These are phyloP conservation scores for Candida tibetensis DNA, from an alignment of 805 yeast species.

Conservation along the genomic window DNA sequence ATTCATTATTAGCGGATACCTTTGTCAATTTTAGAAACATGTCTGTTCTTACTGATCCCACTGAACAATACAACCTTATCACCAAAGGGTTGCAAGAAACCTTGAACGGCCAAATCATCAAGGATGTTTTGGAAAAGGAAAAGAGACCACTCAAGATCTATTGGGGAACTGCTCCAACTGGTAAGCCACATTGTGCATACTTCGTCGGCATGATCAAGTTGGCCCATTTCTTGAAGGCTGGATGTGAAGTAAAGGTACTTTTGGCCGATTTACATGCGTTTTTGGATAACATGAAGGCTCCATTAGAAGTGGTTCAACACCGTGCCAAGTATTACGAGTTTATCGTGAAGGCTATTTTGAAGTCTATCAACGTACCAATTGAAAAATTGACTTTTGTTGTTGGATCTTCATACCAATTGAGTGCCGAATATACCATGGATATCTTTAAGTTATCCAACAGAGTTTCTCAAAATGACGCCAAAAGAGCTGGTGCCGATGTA, in stretches of 20 bases:
- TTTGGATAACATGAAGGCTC: conserved; percentile 97
- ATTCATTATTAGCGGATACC: too few relatives aligned
- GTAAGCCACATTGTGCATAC: conserved; percentile 98
- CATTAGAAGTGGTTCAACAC: conserved; percentile 83
- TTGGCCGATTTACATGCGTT: conserved; percentile 96
- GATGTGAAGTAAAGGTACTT: conserved; percentile 88
- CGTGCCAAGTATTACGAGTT: conserved; percentile 88
- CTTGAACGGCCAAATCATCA: conserved; percentile 82
- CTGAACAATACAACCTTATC: conserved; percentile 68
- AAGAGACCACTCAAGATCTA: conserved; percentile 81
- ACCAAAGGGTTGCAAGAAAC: conserved; percentile 90
- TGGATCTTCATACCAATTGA: conserved; percentile 88
- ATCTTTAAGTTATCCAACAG: conserved; percentile 78
- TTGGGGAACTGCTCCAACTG: conserved; percentile 99
- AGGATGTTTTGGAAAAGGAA: conserved; percentile 74
- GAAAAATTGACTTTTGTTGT: conserved; percentile 79
- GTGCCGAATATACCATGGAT: conserved; percentile 80
- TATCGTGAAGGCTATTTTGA: conserved; percentile 80
- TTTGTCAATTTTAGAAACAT: too few relatives aligned
- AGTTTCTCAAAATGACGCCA: conserved; percentile 93
- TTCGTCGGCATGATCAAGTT: conserved; percentile 96
- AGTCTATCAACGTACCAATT: conserved; percentile 85
- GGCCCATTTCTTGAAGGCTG: conserved; percentile 93
- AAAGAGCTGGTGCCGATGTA: conserved; percentile 99
- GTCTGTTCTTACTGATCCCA: conserved; percentile 44